Evolutionary conservation across 2,329 filamentous ascomycete genomes (phyloP), one percentile per base, ranked within the genome.

Genomic region (Fusarium mundagurra): DNA sequence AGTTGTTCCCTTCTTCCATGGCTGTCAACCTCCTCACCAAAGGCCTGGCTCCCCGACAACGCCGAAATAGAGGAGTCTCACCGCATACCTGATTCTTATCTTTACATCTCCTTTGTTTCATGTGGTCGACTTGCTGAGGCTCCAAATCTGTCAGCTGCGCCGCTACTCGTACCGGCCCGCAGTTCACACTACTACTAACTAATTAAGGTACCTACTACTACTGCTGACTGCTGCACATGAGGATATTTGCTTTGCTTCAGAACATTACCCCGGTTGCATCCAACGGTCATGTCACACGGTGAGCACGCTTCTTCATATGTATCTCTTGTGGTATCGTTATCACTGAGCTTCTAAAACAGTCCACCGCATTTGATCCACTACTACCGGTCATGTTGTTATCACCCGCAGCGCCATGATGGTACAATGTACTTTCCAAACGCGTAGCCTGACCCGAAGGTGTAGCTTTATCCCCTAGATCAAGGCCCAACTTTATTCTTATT

Each of bases 351-450:
- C 43, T 57, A 36, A 59, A 64, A 74, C 36, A 48, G 45, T 59
- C 58, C 45, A 57, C 47, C 17, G 65, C 58, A 39, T 36, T 50
- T 31, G 53, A 51, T 50, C 55, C 29, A 13, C 48, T 48, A 50
- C 27, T 33, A 45, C 39, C 48, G 20, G 44, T 33, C 53, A 18
- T 67, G 53, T 29, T 48, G 44, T 43, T 10, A 31, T 45, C 36
- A 43, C 48, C 59, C 45, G 34, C 39, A 70, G 73, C 61, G 61
- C 69, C 61, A 27, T 51, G 50, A 20, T 33, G 34, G 59, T 62
- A 33, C 51, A 34, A 38, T 20, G 16, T 54, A 16, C 18, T 70
- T 67, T 48, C 43, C 50, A 69, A 61, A 41, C 38, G 24, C 36
- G 34, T 24, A 44, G 36, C 50, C 47, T 43, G 45, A 14, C 55